Conservation (phyloP, 768 basidiomycete species). For the Rhizopogon vulgaris region DNA sequence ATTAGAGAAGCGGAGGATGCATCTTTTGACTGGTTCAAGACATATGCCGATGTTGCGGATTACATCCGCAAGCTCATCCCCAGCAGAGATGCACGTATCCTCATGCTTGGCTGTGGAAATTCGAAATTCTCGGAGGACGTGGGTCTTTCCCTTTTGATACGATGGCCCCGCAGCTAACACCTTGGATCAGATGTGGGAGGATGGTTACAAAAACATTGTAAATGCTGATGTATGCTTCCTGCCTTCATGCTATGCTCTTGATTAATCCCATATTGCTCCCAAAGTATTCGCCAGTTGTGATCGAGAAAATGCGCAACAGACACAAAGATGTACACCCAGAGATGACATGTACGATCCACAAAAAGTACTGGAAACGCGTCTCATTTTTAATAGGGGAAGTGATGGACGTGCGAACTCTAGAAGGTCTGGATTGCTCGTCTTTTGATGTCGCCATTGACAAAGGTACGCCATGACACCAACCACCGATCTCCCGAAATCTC, state of each 20-base stretch:
- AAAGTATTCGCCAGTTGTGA: slow-evolving; percentile 71
- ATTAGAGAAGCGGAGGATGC: slow-evolving; percentile 52
- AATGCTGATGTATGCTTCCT: slow-evolving; percentile 60
- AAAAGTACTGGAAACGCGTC: neutral
- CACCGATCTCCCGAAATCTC: neutral
- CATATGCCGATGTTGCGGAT: slow-evolving; percentile 64
- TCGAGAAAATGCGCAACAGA: slow-evolving; percentile 63
- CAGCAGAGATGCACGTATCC: slow-evolving; percentile 49
- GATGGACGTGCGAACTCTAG: slow-evolving; percentile 73
- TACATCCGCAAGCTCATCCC: slow-evolving; percentile 60
- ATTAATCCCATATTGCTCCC: neutral
- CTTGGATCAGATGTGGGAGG: slow-evolving; percentile 72
- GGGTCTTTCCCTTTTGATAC: slow-evolving; percentile 10
- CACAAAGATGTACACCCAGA: slow-evolving; percentile 46
- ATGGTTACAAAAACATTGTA: slow-evolving; percentile 74
- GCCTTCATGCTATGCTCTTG: neutral
- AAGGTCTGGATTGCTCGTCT: slow-evolving; percentile 44
- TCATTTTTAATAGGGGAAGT: slow-evolving; percentile 53
- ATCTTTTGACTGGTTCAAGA: slow-evolving; percentile 85
- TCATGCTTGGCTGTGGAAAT: slow-evolving; percentile 85
- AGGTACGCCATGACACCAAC: slow-evolving; percentile 30
- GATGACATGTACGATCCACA: slow-evolving; percentile 56
- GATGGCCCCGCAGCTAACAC: neutral
- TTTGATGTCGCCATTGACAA: slow-evolving; percentile 87
- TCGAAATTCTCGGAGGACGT: slow-evolving; percentile 77